Conservation (phyloP, 2,329 filamentous ascomycete species). For the Phymatotrichopsis omnivora region DNA sequence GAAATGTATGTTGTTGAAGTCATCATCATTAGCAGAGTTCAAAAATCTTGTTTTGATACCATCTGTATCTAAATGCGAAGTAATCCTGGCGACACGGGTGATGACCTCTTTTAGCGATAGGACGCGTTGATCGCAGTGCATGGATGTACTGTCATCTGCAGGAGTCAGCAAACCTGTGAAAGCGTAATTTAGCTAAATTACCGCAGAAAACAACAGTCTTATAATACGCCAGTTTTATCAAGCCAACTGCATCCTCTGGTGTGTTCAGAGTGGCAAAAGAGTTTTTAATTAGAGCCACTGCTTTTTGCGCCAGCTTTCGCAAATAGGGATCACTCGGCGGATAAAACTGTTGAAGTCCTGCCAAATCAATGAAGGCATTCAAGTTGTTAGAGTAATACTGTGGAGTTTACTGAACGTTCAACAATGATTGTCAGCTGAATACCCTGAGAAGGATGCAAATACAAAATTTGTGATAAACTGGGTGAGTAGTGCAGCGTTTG, state of each 20-base stretch:
- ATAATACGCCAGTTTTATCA: slow-evolving; percentile 1
- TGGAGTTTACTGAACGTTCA: too few relatives aligned
- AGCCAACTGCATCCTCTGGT: neutral
- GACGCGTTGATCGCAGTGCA: slow-evolving; percentile 1
- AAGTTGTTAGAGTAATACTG: neutral
- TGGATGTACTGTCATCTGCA: slow-evolving; percentile 15
- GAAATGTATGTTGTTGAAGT: slow-evolving; percentile 11
- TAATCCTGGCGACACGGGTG: slow-evolving; percentile 7
- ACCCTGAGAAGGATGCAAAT: too few relatives aligned
- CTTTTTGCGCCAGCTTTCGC: slow-evolving; percentile 6
- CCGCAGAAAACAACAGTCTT: slow-evolving; percentile 3
- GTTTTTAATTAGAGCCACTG: neutral
- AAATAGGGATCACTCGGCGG: neutral
- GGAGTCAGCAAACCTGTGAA: neutral
- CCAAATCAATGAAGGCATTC: neutral
- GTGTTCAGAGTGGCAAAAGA: neutral
- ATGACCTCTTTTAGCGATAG: slow-evolving; percentile 6
- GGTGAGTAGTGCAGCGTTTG: neutral
- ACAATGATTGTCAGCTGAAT: slow-evolving; percentile 1
- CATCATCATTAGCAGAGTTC: slow-evolving; percentile 7
- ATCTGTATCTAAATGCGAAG: slow-evolving; percentile 2
- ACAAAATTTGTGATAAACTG: neutral
- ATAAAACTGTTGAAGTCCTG: slow-evolving; percentile 1
- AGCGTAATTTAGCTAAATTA: neutral
- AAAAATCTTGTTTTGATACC: slow-evolving; percentile 17